Evolutionary conservation across 2,329 filamentous ascomycete genomes (phyloP).

Genomic region (Sporothrix pseudoabietina): DNA sequence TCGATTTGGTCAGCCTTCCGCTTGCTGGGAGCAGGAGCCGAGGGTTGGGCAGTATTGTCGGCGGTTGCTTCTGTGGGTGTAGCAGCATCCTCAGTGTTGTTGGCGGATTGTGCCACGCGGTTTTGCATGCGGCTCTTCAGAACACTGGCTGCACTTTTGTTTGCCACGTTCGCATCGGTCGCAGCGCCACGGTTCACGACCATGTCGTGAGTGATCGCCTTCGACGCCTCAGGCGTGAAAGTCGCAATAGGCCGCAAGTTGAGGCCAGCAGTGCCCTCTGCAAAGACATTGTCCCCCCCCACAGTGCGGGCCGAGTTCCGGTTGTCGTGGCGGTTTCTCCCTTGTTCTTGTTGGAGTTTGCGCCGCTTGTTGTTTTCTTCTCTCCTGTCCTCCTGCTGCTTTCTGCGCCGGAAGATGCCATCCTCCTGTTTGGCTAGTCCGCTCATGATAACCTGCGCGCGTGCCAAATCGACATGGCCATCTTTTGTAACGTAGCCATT

Average conservation of each 20-base stretch:
- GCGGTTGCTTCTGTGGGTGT: background rate
- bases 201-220: constrained; percentile 79
- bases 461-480: constrained; percentile 82
- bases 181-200: constrained; percentile 72
- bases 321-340: background rate
- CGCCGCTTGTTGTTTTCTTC: constrained; percentile 78
- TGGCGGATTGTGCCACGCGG: constrained; percentile 39
- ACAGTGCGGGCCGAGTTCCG: constrained; percentile 17
- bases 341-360: constrained; percentile 69
- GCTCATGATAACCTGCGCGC: constrained; percentile 83
- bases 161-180: constrained; percentile 74
- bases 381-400: constrained; percentile 80
- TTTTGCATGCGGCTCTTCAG: constrained; percentile 77
- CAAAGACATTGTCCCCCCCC: constrained; percentile 34
- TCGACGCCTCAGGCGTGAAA: constrained; percentile 56
- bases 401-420: constrained; percentile 84
- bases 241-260: constrained; percentile 47
- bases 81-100: constrained; percentile 6
- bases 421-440: constrained; percentile 92
- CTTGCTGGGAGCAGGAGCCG: constrained; percentile 53
- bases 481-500: constrained; percentile 96
- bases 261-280: constrained; percentile 33
- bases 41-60: constrained; percentile 32
- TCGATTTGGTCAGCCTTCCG: constrained; percentile 75
- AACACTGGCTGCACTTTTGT: constrained; percentile 90